Conservation (phyloP, 2,329 filamentous ascomycete species). For the Talaromyces atroroseus region DNA sequence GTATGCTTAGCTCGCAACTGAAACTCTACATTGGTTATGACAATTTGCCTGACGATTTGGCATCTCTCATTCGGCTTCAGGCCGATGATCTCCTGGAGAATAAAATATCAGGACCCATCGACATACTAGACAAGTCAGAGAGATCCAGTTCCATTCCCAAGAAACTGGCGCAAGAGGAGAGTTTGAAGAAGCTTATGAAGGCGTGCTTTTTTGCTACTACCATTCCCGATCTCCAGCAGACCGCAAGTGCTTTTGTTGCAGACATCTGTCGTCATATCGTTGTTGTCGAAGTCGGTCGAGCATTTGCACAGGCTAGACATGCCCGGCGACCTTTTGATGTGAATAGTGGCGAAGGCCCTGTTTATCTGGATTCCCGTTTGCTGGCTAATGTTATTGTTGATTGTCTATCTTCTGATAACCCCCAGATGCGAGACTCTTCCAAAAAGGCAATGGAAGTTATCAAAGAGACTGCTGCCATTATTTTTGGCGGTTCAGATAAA, state of each 20-base stretch:
- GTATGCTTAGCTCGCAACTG: conserved; percentile 79
- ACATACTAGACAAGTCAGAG: conserved; percentile 67
- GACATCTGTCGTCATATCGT: conserved; percentile 87
- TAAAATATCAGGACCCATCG: conserved; percentile 65
- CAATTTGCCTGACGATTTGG: conserved; percentile 80
- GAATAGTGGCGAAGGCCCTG: conserved; percentile 74
- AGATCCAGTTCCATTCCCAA: conserved; percentile 79
- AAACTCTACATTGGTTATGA: conserved; percentile 89
- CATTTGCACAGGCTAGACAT: conserved; percentile 76
- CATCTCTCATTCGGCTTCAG: conserved; percentile 76
- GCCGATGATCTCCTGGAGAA: conserved; percentile 75
- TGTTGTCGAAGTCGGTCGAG: conserved; percentile 78
- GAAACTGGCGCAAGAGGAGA: conserved; percentile 75
- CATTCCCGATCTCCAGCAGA: conserved; percentile 69
- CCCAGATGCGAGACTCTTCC: conserved; percentile 73
- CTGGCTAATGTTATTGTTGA: conserved; percentile 87
- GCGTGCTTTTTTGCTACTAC: conserved; percentile 81
- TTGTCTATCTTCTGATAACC: conserved; percentile 78
- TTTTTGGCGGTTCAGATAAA: conserved; percentile 69
- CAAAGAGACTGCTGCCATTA: conserved; percentile 66
- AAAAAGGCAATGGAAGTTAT: conserved; percentile 72
- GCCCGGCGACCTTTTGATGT: conserved; percentile 75
- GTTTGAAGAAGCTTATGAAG: conserved; percentile 80
- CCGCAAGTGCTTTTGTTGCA: conserved; percentile 68
- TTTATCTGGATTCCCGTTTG: conserved; percentile 79